Percentiles rank a stretch among this genome's conserved stretches.
phyloP scores from a whole-genome alignment of 2,329 filamentous ascomycete genomes.

The Aureobasidium zeae region DNA sequence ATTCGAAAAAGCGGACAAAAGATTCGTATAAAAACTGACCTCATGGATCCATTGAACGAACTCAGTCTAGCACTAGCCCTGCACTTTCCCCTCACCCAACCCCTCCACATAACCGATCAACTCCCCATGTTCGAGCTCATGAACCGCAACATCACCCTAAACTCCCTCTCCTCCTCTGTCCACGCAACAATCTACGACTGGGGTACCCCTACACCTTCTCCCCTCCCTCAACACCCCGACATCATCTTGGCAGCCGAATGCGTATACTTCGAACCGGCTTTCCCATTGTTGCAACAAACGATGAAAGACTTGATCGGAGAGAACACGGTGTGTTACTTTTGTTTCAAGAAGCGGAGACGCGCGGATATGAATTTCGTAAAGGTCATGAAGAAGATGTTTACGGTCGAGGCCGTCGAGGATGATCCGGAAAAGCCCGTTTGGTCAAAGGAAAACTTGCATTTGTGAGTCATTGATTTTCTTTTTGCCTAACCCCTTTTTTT shows the following conservation, averaged over 20 bases:
- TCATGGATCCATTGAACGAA: background rate
- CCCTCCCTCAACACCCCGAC: constrained; percentile 52
- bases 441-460: constrained; percentile 39
- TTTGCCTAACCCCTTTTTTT: no score
- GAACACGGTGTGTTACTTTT: constrained; percentile 67
- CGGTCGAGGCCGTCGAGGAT: constrained; percentile 39
- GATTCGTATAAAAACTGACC: background rate
- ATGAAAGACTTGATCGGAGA: constrained; percentile 61
- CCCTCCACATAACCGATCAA: constrained; percentile 81
- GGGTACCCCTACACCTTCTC: constrained; percentile 40
- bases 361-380: constrained; percentile 50
- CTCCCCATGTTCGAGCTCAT: constrained; percentile 76
- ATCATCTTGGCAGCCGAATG: constrained; percentile 92
- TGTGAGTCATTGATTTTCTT: constrained; percentile 41
- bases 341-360: constrained; percentile 85
- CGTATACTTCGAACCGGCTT: constrained; percentile 94
- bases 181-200: constrained; percentile 70
- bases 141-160: constrained; percentile 77
- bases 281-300: constrained; percentile 75
- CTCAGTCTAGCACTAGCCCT: constrained; percentile 48
- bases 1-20: background rate
- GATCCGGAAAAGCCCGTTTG: constrained; percentile 40
- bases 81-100: constrained; percentile 43
- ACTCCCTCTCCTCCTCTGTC: constrained; percentile 56
- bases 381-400: constrained; percentile 39